These are phyloP conservation scores for Saturnispora dispora DNA, from an alignment of 805 yeast species.

Conservation along the genomic window DNA sequence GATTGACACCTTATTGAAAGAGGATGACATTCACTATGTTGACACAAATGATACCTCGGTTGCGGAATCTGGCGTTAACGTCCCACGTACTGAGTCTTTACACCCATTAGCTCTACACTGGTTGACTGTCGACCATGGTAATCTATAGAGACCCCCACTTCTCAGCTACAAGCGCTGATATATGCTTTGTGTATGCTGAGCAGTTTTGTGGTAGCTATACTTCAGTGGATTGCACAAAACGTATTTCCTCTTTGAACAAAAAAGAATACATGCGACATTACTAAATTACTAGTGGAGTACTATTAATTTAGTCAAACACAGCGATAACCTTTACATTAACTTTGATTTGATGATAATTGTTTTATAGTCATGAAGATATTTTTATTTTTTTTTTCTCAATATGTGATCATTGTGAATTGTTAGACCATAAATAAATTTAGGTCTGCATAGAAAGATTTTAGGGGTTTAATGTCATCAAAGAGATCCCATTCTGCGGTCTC, in stretches of 20 bases:
- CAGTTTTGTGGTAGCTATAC: background rate
- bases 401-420: background rate
- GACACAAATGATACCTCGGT: constrained; percentile 17
- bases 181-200: background rate
- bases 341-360: background rate
- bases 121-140: constrained; percentile 28
- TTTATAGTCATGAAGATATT: background rate
- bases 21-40: constrained; percentile 27
- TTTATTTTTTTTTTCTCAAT: background rate
- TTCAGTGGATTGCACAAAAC: background rate
- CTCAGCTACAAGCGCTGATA: background rate
- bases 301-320: too few species aligned
- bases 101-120: constrained; percentile 70
- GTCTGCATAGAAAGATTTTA: background rate
- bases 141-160: background rate
- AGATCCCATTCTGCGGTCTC: background rate
- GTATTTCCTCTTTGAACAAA: too few species aligned
- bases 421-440: background rate
- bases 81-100: constrained; percentile 40
- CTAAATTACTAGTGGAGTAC: too few species aligned
- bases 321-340: background rate
- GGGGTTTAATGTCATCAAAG: background rate
- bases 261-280: too few species aligned
- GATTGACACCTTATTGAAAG: constrained; percentile 31
- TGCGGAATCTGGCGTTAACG: constrained; percentile 12